These are phyloP conservation scores for Gnomoniopsis smithogilvyi DNA, from an alignment of 2,329 filamentous ascomycete species.

Conservation along the genomic window DNA sequence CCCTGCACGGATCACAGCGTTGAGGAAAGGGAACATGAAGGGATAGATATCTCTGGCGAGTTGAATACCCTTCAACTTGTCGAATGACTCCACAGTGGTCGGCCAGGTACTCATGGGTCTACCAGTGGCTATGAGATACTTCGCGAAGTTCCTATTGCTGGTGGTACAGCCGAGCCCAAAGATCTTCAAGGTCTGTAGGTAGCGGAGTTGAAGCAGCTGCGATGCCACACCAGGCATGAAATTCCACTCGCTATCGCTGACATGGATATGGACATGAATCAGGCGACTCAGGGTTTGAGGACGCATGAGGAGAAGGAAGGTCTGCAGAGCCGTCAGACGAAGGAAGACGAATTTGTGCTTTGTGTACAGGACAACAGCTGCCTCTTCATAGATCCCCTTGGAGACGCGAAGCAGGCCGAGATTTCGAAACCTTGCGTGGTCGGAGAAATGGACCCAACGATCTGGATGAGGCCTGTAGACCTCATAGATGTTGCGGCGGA, in stretches of 20 bases:
- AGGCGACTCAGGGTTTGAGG: not conserved
- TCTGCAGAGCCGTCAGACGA: not conserved
- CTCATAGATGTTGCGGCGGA: not conserved
- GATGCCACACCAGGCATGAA: not conserved
- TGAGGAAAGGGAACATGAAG: slow-evolving; percentile 1
- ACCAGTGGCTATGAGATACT: not conserved
- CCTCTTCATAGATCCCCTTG: not conserved
- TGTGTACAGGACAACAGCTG: not conserved
- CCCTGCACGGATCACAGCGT: not conserved
- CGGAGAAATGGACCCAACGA: too few species aligned
- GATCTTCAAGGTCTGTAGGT: not conserved
- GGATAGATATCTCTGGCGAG: slow-evolving; percentile 1
- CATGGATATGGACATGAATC: not conserved
- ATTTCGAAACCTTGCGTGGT: not conserved
- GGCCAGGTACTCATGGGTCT: not conserved
- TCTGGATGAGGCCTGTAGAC: not conserved
- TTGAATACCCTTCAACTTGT: not conserved
- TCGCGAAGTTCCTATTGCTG: not conserved
- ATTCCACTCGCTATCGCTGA: not conserved
- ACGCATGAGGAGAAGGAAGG: not conserved
- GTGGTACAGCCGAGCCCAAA: not conserved
- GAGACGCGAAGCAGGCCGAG: not conserved
- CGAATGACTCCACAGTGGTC: not conserved
- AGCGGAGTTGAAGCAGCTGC: not conserved
- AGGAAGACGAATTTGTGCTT: not conserved